Base-by-base conservation (phyloP, 805 yeast species). In the Crinitomyces ghanaensis region DNA sequence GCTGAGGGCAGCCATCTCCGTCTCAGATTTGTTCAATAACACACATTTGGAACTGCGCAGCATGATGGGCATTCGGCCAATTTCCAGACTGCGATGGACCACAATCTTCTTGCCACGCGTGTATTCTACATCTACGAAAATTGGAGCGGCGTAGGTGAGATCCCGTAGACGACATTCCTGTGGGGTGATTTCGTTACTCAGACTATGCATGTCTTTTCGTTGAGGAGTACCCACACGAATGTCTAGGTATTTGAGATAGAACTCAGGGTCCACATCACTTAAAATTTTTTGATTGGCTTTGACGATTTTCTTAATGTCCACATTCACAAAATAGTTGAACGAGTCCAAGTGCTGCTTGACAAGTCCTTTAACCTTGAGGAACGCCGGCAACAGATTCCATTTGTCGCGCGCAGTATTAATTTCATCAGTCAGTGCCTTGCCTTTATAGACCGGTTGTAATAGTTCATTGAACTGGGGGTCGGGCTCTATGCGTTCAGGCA, bases 21-120 rank as follows among this genome's bases (percentile, higher is more conserved):
- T 56, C 49, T 88, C 95, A 32, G 73, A 65, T 30, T 80, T 74
- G 13, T 85, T 93, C 41, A 74, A 74, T 39, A 91, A 63, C 22
- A 83, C 76, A 68, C 98, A 91, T 54, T 85, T 84, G 53, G 84
- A 82, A 17, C 95, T 81, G 48, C 96, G 69, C 47, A 91, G 67
- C 98, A 91, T 91, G 49, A 91, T 77, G n/a, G 98, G 98, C 95
- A 91, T 91, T 51, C 94, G 72, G 22, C 98, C 99, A 40, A 91
- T 88, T 54, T 86, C 96, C 39, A 91, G 70, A 51, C 84, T 93
- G 48, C 80, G 70, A 47, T 84, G 88, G 65, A 83, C 73, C 45
- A 88, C 82, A 54, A 91, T 82, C 56, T 84, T 85, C 42, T 88
- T 68, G 22, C 97, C 98, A 54, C 96, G 70, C 0, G 97, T 91